Percentiles rank a stretch among this genome's conserved stretches.
phyloP scores from a whole-genome alignment of 352 stramenopile genomes.

The Globisporangium viniferum region DNA sequence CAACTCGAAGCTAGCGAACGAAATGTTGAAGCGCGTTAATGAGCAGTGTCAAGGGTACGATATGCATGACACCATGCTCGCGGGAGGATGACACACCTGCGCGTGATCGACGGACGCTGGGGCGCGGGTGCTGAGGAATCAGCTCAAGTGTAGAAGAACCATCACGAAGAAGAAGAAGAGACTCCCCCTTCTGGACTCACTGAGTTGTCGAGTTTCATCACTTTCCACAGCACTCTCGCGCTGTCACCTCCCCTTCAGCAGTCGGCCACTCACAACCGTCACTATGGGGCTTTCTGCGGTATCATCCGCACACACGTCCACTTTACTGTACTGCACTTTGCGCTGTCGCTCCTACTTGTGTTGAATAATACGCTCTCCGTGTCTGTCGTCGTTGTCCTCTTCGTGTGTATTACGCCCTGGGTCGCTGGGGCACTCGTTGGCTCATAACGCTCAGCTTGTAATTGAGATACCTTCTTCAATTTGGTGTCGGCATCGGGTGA shows the following conservation, averaged over 20 bases:
- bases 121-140: constrained; percentile 17
- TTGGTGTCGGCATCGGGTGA: constrained; percentile 12
- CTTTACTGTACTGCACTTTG: neutral
- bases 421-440: neutral
- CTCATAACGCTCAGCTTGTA: constrained; percentile 7
- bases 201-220: constrained; percentile 16
- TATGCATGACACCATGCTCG: no score
- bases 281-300: neutral
- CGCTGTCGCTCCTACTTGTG: neutral
- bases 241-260: neutral
- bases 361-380: neutral
- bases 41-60: no score
- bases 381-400: constrained; percentile 4
- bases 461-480: constrained; percentile 21
- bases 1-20: no score
- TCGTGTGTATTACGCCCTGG: neutral
- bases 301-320: neutral
- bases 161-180: neutral
- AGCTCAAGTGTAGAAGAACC: constrained; percentile 39
- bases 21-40: no score
- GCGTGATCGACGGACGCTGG: no score
- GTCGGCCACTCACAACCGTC: neutral
- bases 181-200: constrained; percentile 5
- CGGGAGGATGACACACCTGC: neutral
- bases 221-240: constrained; percentile 17